Evolutionary conservation across 140 eudicot species (phyloP).

Genomic region (Senecio squalidus): DNA sequence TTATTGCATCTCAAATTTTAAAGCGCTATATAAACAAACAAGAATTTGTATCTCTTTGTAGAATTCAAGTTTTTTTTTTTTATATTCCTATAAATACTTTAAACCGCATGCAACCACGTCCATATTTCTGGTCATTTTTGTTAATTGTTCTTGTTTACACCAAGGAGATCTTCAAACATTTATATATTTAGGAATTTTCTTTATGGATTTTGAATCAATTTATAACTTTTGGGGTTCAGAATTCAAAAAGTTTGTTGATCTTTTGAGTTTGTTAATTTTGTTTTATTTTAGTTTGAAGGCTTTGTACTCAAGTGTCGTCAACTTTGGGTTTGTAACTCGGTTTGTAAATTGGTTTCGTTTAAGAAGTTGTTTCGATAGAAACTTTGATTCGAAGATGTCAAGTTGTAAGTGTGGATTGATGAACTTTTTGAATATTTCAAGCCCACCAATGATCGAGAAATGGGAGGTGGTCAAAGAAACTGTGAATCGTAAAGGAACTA

Average conservation of each 20-base stretch:
- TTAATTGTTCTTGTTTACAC: slow-evolving; percentile 22
- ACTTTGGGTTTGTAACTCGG: slow-evolving; percentile 20
- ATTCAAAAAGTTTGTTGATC: slow-evolving; percentile 25
- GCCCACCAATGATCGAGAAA: slow-evolving; percentile 24
- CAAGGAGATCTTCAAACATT: slow-evolving; percentile 7
- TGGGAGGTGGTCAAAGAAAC: slow-evolving; percentile 31
- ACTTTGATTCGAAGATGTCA: slow-evolving; percentile 12
- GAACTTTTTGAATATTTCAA: slow-evolving; percentile 16
- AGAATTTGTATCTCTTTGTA: slow-evolving; percentile 6
- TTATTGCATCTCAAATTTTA: slow-evolving; percentile 20
- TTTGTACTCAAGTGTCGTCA: slow-evolving; percentile 31
- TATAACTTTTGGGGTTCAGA: slow-evolving; percentile 34
- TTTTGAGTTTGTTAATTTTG: slow-evolving; percentile 39
- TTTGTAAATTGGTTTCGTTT: slow-evolving; percentile 26
- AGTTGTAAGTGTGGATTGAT: slow-evolving; percentile 28
- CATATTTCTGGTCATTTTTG: slow-evolving; percentile 33
- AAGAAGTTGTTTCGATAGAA: slow-evolving; percentile 23
- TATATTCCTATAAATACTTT: not conserved
- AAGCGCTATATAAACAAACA: slow-evolving; percentile 24
- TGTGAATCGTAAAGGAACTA: not conserved
- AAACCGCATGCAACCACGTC: slow-evolving; percentile 5
- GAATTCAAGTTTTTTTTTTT: not conserved
- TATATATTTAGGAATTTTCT: not conserved
- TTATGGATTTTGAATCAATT: slow-evolving; percentile 46
- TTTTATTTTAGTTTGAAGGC: slow-evolving; percentile 43